Evolutionary conservation across 2,329 filamentous ascomycete genomes (phyloP), one percentile per base, ranked within the genome.

Genomic region (Colletotrichum sp.): DNA sequence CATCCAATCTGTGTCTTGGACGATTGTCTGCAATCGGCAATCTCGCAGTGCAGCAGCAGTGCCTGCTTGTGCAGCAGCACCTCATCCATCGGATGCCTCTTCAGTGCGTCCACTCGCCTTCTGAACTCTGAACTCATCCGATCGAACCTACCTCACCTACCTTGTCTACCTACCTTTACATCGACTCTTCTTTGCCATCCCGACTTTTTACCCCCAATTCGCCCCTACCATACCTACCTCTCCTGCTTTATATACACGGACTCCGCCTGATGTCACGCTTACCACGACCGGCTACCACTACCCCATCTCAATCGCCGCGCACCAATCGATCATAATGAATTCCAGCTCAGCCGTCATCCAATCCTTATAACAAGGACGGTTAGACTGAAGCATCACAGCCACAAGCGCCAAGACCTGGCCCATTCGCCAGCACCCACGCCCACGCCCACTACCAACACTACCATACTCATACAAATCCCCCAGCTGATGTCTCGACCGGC

Each of bases 371-470:
- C 73, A 63, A 68, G 70, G 73, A 75, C 63, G 64, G 73, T 73
- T 75, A 75, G 73, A 68, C 70, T 62, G 63, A 75, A 73, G 57
- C 70, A 64, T 75, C 64, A 75, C 73, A 75, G 73, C 73, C 73
- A 75, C 73, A 32, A 30, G 55, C 59, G 73, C 73, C 70, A 75
- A 73, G 70, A 34, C 70, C 34, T 73, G 73, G 73, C 64, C 63
- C 68, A 75, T 72, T 62, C 72, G 36, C 62, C 24, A 52, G 44
- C 44, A 36, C 30, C 30, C 28, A 55, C 57, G 26, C 44, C 44
- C 44, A 70, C 57, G 22, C 28, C 30, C 62, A 64, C 68, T 63
- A 59, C 64, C 28, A 65, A 8, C 30, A 55, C 26, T 30, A 36
- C 44, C 65, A 34, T 24, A 24, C 68, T 48, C 28, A 44, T 62